Percentiles rank a stretch among this genome's conserved stretches.
Evolutionary conservation across 1,284 basidiomycete species (phyloP).

Genomic region (Golubevia pallescens): DNA sequence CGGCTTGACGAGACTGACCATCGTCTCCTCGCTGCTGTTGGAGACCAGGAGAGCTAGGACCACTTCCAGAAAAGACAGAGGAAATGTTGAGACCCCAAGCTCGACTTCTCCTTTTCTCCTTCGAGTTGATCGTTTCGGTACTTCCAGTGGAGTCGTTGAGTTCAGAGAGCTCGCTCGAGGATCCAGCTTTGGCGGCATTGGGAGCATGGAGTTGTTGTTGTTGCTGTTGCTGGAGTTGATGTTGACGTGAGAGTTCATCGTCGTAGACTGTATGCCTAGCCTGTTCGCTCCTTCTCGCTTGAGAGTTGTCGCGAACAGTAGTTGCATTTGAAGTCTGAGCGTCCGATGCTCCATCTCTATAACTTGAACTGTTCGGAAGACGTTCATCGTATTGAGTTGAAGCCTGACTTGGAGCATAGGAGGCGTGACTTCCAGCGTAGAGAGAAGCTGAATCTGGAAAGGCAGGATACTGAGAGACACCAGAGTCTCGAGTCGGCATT

Average conservation of each 20-base stretch:
- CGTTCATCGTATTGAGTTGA: slow-evolving; percentile 23
- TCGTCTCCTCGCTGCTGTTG: slow-evolving; percentile 12
- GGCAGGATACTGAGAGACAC: slow-evolving; percentile 36
- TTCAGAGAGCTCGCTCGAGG: slow-evolving; percentile 22
- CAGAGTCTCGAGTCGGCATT: slow-evolving; percentile 14
- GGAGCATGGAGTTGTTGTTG: not conserved
- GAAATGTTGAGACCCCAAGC: slow-evolving; percentile 34
- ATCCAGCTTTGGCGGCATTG: not conserved
- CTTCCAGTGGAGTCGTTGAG: slow-evolving; percentile 28
- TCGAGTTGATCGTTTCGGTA: slow-evolving; percentile 34
- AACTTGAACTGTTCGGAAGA: slow-evolving; percentile 5
- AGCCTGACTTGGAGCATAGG: not conserved
- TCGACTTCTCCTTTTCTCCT: slow-evolving; percentile 30
- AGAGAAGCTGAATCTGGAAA: slow-evolving; percentile 45
- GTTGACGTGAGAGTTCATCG: slow-evolving; percentile 11
- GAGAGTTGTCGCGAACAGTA: slow-evolving; percentile 9
- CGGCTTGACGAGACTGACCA: slow-evolving; percentile 5
- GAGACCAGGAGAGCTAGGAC: slow-evolving; percentile 6
- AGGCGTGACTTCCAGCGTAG: slow-evolving; percentile 23
- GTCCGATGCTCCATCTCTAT: slow-evolving; percentile 3
- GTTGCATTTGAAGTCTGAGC: slow-evolving; percentile 1
- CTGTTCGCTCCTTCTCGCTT: slow-evolving; percentile 10
- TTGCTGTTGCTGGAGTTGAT: not conserved
- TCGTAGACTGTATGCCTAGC: slow-evolving; percentile 20
- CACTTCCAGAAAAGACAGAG: slow-evolving; percentile 11